Evolutionary conservation across 2,329 filamentous ascomycete species (phyloP), one percentile per base, ranked within the genome.

Genomic region (Aspergillus flavus): DNA sequence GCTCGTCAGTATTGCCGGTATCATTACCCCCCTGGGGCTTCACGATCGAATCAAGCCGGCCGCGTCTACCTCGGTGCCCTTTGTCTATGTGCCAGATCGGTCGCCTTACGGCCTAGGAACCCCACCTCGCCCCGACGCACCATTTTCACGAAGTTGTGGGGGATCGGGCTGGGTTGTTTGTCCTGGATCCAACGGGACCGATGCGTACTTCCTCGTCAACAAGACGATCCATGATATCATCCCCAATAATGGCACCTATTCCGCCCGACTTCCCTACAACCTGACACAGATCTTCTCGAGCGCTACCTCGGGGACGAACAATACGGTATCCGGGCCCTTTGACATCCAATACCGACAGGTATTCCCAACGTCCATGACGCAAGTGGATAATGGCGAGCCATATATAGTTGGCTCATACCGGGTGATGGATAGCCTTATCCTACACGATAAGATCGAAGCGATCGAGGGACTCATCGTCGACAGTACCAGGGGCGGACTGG

Each of bases 401-500:
- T 58, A 62, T 10, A 36, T 36, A 6, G 34, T 36, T 36, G 34
- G 34, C 1, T 36, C 34, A 16, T 78, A 72, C 57, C 73, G 67
- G 34, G 73, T 71, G 41, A 66, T 75, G 52, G 66, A 71, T 10
- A 74, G 68, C 6, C 64, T 80, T 7, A 64, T 79, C 6, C 67
- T 81, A 1, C 74, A 76, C 3, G 68, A 80, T 11, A 67, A 61
- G 1, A 66, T 77, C 16, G 59, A 73, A 28, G 59, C 75, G 2
- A 70, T 84, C 0, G 82, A 84, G 64, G 82, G 82, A 0, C 70
- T 84, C 4, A 68, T 84, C 9, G 77, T 83, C 0, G 80, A 84
- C 62, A 75, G 74, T 28, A 67, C 71, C 28, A 72, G 71, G 21
- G 81, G 81, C 0, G 79, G 80, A 0, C 72, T 84, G 23, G 82